Base-by-base conservation (phyloP, 2,329 filamentous ascomycete genomes). In the Neofusicoccum sp. region DNA sequence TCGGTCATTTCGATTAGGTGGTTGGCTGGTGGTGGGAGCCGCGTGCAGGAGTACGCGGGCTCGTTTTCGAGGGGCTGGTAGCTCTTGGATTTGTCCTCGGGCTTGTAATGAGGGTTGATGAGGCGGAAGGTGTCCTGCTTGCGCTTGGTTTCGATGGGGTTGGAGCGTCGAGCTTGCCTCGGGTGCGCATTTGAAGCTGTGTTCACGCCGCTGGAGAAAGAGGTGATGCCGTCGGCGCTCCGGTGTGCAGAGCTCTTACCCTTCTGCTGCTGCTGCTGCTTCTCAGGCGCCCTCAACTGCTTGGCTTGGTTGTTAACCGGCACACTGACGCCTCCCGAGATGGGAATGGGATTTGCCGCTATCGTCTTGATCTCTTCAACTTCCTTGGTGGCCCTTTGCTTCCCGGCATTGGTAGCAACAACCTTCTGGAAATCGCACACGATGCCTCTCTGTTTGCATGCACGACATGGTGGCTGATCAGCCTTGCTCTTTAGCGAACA, bases 401-500 rank as follows among this genome's bases (percentile, higher is more conserved):
- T 62, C 0, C 49, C 60, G 4, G 48, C 31, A 4, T 62, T 62
- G 4, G 49, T 45, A 3, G 48, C 28, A 9, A 43, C 6, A 1
- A 69, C 33, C 7, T 71, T 68, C 36, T 68, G 67, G 61, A 77
- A 77, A 0, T 67, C 73, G 61, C 75, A 77, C 4, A 67, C 68
- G 3, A 71, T 65, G 8, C 66, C 64, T 6, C 66, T 45, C 41
- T 71, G 69, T 39, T 67, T 66, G 65, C 75, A 77, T 3, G 65
- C 56, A 14, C 69, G 74, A 67, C 76, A 77, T 2, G 76, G 75
- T 0, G 72, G 71, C 31, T 68, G 68, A 31, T 71, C 67, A 0
- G 44, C 54, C 61, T 69, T 74, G 33, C 60, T 66, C 43, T 72
- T 75, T 1, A 76, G 61, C 6, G 71, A 75, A 59, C 76, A 78